Base-by-base conservation (phyloP, 495 filamentous ascomycete genomes). In the Aspergillus cristatus region DNA sequence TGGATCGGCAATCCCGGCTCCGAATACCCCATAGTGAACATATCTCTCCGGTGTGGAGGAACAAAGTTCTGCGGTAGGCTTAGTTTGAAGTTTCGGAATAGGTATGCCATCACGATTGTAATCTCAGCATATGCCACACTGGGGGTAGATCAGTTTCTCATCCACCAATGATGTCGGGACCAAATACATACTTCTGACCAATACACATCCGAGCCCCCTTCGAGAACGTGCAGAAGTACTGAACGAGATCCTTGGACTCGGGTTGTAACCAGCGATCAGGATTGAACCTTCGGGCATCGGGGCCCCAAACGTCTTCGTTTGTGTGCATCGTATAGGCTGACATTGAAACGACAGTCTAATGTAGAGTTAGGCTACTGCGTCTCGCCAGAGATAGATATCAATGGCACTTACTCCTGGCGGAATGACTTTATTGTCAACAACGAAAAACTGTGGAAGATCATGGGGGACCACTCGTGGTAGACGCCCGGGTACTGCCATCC, bases 181-280 rank as follows among this genome's bases (percentile, higher is more conserved):
- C n/a, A n/a, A n/a, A n/a, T n/a, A n/a, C 34, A 10, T 36, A 36
- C 34, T 36, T 36, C 18, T 24, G 17, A 22, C 16, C 16, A 36
- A 36, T 36, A 14, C 34, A 36, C 34, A 26, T 11, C 18, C 34
- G 11, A 11, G 18, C 22, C 5, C 18, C 34, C 18, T 36, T 36
- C 12, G 18, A 24, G 14, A 36, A 36, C 10, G 16, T 22, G 14
- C 17, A 22, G 12, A 36, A 12, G 12, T 36, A 36, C 34, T 36
- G 34, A 13, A 24, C 34, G 5, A 25, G 11, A n/a, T 22, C 14
- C 13, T 36, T 36, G 16, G 17, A 22, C 3, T 26, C 34, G 3
- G 34, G 34, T 18, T 25, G 34, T 3, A 62, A 28, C 54, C 56
- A 67, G 12, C 63, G 52, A 14, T 59, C 47, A 7, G 63, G 58